phyloP scores from a whole-genome alignment of 2,329 filamentous ascomycete species.

The Penicillium sp. region DNA sequence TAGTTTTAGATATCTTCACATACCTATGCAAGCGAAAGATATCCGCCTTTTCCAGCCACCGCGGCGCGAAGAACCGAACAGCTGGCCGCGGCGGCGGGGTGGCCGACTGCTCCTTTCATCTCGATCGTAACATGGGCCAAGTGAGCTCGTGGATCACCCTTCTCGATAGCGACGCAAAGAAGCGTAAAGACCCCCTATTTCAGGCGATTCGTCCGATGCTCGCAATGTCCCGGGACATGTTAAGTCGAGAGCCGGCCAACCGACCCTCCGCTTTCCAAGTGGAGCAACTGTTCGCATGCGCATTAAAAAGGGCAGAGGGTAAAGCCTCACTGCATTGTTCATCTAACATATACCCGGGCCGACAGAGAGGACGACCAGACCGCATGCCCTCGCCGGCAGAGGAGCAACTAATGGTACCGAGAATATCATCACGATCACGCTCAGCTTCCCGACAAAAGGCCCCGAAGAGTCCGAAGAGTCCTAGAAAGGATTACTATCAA shows the following conservation, averaged over 20 bases:
- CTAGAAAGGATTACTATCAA: not conserved
- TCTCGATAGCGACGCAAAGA: slow-evolving; percentile 54
- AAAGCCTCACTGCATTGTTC: slow-evolving; percentile 22
- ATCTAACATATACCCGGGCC: slow-evolving; percentile 19
- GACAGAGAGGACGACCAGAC: slow-evolving; percentile 5
- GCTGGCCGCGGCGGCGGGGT: slow-evolving; percentile 54
- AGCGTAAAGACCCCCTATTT: slow-evolving; percentile 45
- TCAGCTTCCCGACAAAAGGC: slow-evolving; percentile 2
- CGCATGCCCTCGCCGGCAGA: not conserved
- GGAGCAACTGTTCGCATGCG: slow-evolving; percentile 25
- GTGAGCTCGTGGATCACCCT: slow-evolving; percentile 61
- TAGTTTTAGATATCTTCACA: slow-evolving; percentile 64
- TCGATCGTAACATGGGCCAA: slow-evolving; percentile 55
- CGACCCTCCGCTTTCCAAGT: slow-evolving; percentile 41
- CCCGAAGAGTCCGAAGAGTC: not conserved
- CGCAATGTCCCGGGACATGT: slow-evolving; percentile 43
- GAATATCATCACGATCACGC: slow-evolving; percentile 8
- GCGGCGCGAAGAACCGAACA: slow-evolving; percentile 57
- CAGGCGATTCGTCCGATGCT: slow-evolving; percentile 46
- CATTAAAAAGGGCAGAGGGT: slow-evolving; percentile 18
- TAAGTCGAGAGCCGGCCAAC: slow-evolving; percentile 38
- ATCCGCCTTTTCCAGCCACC: slow-evolving; percentile 60
- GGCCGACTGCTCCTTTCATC: slow-evolving; percentile 63
- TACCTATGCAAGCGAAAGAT: slow-evolving; percentile 62
- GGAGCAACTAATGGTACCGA: slow-evolving; percentile 14